These are phyloP conservation scores for Pistacia integerrima DNA, from an alignment of 345 rosid species.

Conservation along the genomic window DNA sequence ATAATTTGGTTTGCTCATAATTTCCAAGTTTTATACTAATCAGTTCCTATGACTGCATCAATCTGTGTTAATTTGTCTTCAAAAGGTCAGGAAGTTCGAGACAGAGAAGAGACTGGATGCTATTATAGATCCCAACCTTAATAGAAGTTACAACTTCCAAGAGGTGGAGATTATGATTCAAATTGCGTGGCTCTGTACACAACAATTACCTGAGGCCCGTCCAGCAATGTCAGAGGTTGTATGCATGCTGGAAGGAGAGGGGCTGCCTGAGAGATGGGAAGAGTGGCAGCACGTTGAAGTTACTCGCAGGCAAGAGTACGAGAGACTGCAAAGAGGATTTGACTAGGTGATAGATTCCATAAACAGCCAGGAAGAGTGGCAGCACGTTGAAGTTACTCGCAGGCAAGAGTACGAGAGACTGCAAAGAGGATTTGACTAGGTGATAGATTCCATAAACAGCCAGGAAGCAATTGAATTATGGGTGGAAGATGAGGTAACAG, in stretches of 20 bases:
- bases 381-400: slow-evolving; percentile 75
- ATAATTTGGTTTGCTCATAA: neutral
- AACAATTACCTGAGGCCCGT: slow-evolving; percentile 82
- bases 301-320: slow-evolving; percentile 80
- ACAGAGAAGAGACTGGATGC: slow-evolving; percentile 80
- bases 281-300: slow-evolving; percentile 94
- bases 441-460: slow-evolving; percentile 78
- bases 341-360: slow-evolving; percentile 91
- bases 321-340: slow-evolving; percentile 76
- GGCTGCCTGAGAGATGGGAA: slow-evolving; percentile 95
- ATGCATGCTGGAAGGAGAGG: slow-evolving; percentile 98
- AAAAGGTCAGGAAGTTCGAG: slow-evolving; percentile 92
- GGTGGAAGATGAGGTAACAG: slow-evolving; percentile 68
- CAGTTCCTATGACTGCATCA: neutral
- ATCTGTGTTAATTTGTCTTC: neutral
- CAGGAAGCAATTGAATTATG: slow-evolving; percentile 82
- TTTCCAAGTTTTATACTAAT: neutral
- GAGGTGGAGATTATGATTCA: slow-evolving; percentile 94
- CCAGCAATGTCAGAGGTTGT: slow-evolving; percentile 94
- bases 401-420: slow-evolving; percentile 81
- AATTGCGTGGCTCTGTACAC: slow-evolving; percentile 89
- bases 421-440: slow-evolving; percentile 85
- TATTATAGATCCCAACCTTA: slow-evolving; percentile 78
- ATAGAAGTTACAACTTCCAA: slow-evolving; percentile 46
- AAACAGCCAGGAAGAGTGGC: slow-evolving; percentile 99